These are phyloP conservation scores for Globisporangium splendens DNA, from an alignment of 352 stramenopile genomes.

Conservation along the genomic window DNA sequence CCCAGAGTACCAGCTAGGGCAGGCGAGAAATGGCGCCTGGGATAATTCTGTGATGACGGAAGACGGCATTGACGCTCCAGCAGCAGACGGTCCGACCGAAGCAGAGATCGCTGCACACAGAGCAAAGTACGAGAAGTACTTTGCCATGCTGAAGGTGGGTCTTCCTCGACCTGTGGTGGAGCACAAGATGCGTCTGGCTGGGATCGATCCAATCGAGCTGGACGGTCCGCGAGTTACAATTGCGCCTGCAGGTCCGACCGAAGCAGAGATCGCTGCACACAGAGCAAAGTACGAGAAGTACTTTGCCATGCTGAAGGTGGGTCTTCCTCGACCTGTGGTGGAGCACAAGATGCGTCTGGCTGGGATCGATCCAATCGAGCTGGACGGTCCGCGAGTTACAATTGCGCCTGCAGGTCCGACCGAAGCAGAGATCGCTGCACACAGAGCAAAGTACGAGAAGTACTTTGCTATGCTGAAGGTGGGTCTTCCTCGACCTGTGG, in stretches of 20 bases:
- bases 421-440: slow-evolving; percentile 47
- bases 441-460: slow-evolving; percentile 73
- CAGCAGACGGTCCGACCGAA: too few relatives aligned
- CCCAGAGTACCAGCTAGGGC: too few relatives aligned
- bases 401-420: slow-evolving; percentile 20
- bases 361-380: slow-evolving; percentile 59
- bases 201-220: slow-evolving; percentile 56
- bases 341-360: slow-evolving; percentile 85
- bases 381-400: slow-evolving; percentile 47
- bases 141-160: slow-evolving; percentile 68
- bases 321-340: slow-evolving; percentile 61
- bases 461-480: slow-evolving; percentile 85
- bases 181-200: slow-evolving; percentile 84
- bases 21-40: too few relatives aligned
- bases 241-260: slow-evolving; percentile 21
- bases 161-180: slow-evolving; percentile 60
- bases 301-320: slow-evolving; percentile 81
- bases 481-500: slow-evolving; percentile 59
- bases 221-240: slow-evolving; percentile 40
- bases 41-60: too few relatives aligned
- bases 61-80: too few relatives aligned
- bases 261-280: slow-evolving; percentile 53
- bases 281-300: slow-evolving; percentile 78
- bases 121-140: too few relatives aligned
- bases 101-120: too few relatives aligned